Evolutionary conservation across 805 yeast species (phyloP).

Genomic region (Isabelozyma heimii): DNA sequence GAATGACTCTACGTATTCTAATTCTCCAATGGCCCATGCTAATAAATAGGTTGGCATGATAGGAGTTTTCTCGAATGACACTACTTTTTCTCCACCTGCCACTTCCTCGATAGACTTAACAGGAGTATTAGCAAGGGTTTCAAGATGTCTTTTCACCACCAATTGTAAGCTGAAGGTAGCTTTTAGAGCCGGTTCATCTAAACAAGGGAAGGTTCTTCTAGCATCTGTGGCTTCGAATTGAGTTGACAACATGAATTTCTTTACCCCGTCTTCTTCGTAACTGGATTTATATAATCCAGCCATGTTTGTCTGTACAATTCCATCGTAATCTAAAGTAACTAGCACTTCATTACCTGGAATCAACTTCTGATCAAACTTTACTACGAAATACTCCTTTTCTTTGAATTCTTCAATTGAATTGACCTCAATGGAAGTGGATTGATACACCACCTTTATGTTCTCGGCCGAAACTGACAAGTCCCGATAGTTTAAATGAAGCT

Average conservation of each 20-base stretch:
- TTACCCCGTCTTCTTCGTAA: conserved; percentile 36
- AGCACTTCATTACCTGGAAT: conserved; percentile 17
- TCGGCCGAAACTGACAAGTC: conserved; percentile 30
- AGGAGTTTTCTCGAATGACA: conserved; percentile 47
- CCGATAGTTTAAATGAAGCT: conserved; percentile 49
- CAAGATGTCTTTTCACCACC: conserved; percentile 27
- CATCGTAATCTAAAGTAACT: conserved; percentile 36
- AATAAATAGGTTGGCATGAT: conserved; percentile 54
- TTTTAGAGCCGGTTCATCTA: conserved; percentile 55
- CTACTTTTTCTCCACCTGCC: conserved; percentile 15
- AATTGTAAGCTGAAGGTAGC: conserved; percentile 52
- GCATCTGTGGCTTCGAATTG: conserved; percentile 63
- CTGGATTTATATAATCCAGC: conserved; percentile 53
- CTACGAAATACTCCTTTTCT: conserved; percentile 61
- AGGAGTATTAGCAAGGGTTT: conserved; percentile 52
- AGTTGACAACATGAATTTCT: conserved; percentile 45
- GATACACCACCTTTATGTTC: conserved; percentile 19
- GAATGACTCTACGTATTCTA: conserved; percentile 49
- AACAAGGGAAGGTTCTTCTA: conserved; percentile 56
- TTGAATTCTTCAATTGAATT: conserved; percentile 31
- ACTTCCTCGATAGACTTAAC: conserved; percentile 5
- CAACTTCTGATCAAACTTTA: conserved; percentile 48
- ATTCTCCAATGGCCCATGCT: conserved; percentile 60
- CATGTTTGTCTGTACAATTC: conserved; percentile 52
- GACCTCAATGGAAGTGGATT: conserved; percentile 10